Percentiles rank a stretch among this genome's conserved stretches.
Conservation (phyloP, 23 red algal species). For the Porphyridium purpureum region DNA sequence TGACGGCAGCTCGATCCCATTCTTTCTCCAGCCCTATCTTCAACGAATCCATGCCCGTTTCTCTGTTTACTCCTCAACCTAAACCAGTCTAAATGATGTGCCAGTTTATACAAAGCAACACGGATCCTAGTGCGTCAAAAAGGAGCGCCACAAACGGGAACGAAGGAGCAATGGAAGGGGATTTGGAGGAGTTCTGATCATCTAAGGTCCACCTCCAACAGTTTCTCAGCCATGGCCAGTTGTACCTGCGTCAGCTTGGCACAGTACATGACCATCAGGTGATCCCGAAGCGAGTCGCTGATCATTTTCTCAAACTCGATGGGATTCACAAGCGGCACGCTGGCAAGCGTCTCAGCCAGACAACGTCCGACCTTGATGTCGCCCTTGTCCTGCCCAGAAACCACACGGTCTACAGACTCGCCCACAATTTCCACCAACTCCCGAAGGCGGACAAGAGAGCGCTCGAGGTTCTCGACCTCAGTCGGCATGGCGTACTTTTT, state of each 20-base stretch:
- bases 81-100: too few species aligned
- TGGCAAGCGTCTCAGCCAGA: conserved; percentile 66
- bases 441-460: conserved; percentile 25
- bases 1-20: too few species aligned
- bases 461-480: conserved; percentile 65
- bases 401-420: conserved; percentile 37
- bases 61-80: too few species aligned
- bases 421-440: conserved; percentile 50
- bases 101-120: too few species aligned
- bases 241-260: conserved; percentile 58
- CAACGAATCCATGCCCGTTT: too few species aligned
- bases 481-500: not conserved
- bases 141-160: too few species aligned
- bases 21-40: too few species aligned
- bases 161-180: too few species aligned
- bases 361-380: conserved; percentile 49
- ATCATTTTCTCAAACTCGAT: conserved; percentile 46
- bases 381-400: conserved; percentile 38
- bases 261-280: conserved; percentile 67
- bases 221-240: conserved; percentile 42
- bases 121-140: too few species aligned
- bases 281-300: conserved; percentile 63
- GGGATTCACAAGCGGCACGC: conserved; percentile 46
- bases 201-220: conserved; percentile 34
- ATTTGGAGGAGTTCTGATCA: too few species aligned